Evolutionary conservation across 2,329 filamentous ascomycete species (phyloP).

Genomic region (Amesomyces nigricolor): DNA sequence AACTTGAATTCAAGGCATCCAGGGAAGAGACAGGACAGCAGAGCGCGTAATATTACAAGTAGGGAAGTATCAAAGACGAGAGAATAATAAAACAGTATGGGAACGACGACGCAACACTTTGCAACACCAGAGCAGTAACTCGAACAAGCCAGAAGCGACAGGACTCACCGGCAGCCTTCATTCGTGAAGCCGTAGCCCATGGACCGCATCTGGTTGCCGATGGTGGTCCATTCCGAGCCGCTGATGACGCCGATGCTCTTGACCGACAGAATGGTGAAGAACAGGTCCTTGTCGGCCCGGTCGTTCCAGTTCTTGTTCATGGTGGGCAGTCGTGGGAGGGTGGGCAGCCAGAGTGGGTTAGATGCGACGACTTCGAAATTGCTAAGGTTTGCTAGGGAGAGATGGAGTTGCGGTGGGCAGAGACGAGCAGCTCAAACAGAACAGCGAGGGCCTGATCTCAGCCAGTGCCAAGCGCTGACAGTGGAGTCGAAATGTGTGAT

Average conservation of each 20-base stretch:
- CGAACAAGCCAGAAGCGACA: not conserved
- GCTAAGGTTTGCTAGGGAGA: slow-evolving; percentile 28
- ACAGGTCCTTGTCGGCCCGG: slow-evolving; percentile 56
- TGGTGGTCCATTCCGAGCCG: slow-evolving; percentile 56
- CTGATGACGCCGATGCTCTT: slow-evolving; percentile 61
- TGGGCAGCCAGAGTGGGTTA: slow-evolving; percentile 18
- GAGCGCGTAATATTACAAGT: too few relatives aligned
- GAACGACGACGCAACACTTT: not conserved
- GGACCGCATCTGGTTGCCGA: slow-evolving; percentile 55
- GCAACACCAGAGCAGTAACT: not conserved
- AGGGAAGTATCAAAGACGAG: not conserved
- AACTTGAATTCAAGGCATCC: too few relatives aligned
- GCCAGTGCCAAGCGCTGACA: slow-evolving; percentile 10
- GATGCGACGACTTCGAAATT: slow-evolving; percentile 21
- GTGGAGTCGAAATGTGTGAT: not conserved
- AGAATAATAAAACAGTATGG: not conserved
- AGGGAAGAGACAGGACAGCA: too few relatives aligned
- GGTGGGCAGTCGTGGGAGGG: too few relatives aligned
- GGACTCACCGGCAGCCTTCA: slow-evolving; percentile 56
- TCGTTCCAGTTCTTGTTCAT: slow-evolving; percentile 54
- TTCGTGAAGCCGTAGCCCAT: slow-evolving; percentile 59
- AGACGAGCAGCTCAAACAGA: slow-evolving; percentile 20
- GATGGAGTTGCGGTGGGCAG: slow-evolving; percentile 21
- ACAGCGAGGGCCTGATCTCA: slow-evolving; percentile 18
- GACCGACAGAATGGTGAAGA: slow-evolving; percentile 57